Percentiles rank a stretch among this genome's conserved stretches.
Evolutionary conservation across 176 grass and related monocot species (phyloP).

Genomic region (Neostapfia colusana): DNA sequence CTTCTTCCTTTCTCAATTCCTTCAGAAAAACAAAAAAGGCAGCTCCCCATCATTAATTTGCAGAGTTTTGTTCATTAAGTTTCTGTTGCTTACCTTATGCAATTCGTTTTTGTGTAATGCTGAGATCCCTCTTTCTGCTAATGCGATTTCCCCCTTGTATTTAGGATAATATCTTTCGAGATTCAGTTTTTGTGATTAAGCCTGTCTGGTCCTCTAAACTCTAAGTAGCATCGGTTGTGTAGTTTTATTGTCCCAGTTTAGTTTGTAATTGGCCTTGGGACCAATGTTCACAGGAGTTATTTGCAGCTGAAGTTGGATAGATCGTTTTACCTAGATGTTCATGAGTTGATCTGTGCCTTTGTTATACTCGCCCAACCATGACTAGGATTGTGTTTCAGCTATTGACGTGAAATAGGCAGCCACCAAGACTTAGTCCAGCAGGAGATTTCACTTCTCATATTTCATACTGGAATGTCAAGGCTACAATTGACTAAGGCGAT

Average conservation of each 20-base stretch:
- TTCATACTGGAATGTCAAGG: slow-evolving; percentile 32
- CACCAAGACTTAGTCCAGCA: slow-evolving; percentile 14
- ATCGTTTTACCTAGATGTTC: slow-evolving; percentile 12
- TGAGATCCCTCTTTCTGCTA: background rate
- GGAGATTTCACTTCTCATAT: slow-evolving; percentile 11
- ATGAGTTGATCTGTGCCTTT: slow-evolving; percentile 2
- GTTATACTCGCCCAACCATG: slow-evolving; percentile 28
- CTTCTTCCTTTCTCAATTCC: slow-evolving; percentile 28
- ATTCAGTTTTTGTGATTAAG: slow-evolving; percentile 2
- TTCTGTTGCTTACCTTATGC: background rate
- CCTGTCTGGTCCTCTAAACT: slow-evolving; percentile 1
- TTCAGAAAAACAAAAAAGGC: slow-evolving; percentile 22
- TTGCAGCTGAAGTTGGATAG: slow-evolving; percentile 26
- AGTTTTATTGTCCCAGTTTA: slow-evolving; percentile 9
- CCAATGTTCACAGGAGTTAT: slow-evolving; percentile 17
- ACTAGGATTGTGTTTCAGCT: slow-evolving; percentile 17
- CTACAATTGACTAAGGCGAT: slow-evolving; percentile 21
- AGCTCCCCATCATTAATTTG: slow-evolving; percentile 27
- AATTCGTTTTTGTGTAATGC: slow-evolving; percentile 11
- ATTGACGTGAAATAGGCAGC: slow-evolving; percentile 2
- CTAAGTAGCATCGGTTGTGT: background rate
- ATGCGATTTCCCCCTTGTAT: background rate
- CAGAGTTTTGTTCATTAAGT: background rate
- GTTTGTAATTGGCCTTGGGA: slow-evolving; percentile 3
- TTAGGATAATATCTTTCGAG: background rate